phyloP scores from a whole-genome alignment of 352 stramenopile species.

The Aphanomyces invadans region DNA sequence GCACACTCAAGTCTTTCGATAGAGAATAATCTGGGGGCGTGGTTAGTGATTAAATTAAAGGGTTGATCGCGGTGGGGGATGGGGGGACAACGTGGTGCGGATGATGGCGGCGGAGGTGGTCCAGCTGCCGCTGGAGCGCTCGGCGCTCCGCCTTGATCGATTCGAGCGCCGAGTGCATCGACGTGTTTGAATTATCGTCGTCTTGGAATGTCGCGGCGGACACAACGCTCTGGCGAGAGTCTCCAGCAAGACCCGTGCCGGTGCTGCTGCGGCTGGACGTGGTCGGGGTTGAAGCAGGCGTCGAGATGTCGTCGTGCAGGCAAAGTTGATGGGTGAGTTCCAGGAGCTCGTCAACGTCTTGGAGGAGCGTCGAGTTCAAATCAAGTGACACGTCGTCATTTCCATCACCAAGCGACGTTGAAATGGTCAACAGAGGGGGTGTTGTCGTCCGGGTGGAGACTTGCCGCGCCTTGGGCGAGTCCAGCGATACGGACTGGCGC shows the following conservation, averaged over 20 bases:
- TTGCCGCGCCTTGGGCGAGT: background rate
- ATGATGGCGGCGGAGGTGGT: background rate
- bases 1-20: too few relatives aligned
- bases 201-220: background rate
- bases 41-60: slow-evolving; percentile 18
- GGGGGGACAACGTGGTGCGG: too few relatives aligned
- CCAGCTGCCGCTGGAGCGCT: background rate
- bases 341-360: slow-evolving; percentile 20
- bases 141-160: slow-evolving; percentile 1
- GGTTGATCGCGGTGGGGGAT: too few relatives aligned
- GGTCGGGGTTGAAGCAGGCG: too few relatives aligned
- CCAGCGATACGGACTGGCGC: background rate
- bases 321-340: background rate
- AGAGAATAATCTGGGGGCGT: too few relatives aligned
- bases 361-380: slow-evolving; percentile 10
- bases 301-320: background rate
- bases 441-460: background rate
- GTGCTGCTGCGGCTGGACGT: too few relatives aligned
- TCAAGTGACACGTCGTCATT: background rate
- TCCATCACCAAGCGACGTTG: background rate
- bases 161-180: background rate
- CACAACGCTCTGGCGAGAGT: background rate
- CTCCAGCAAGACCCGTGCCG: background rate
- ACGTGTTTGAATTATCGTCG: background rate
- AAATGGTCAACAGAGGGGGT: background rate